These are phyloP conservation scores for Fallopia convolvulus DNA, from an alignment of 148 eudicot genomes.

Conservation along the genomic window DNA sequence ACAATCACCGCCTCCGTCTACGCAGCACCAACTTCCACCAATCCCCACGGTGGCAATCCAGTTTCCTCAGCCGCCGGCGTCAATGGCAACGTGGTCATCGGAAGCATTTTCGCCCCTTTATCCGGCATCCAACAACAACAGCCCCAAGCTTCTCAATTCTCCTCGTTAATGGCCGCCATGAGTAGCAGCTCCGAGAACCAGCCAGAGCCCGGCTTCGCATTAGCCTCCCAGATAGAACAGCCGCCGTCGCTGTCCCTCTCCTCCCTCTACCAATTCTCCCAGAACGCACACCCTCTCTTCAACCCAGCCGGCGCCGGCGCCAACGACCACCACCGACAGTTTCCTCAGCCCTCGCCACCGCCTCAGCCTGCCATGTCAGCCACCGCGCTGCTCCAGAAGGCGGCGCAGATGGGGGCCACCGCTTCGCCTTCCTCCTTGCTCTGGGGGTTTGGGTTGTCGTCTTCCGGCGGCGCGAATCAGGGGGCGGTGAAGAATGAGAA, in stretches of 20 bases:
- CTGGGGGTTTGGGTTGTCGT: conserved; percentile 39
- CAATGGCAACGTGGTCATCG: conserved; percentile 22
- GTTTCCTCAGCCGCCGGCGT: conserved; percentile 14
- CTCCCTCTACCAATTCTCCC: conserved; percentile 36
- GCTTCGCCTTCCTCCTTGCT: conserved; percentile 52
- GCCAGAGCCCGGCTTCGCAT: not conserved
- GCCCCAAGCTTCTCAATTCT: conserved; percentile 4
- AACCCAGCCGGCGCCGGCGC: conserved; percentile 13
- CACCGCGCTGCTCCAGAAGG: conserved; percentile 71
- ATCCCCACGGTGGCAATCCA: not conserved
- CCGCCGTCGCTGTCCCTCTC: conserved; percentile 65
- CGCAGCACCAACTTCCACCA: not conserved
- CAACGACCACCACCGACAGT: conserved; percentile 14
- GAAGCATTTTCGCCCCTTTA: conserved; percentile 29
- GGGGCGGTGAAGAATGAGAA: conserved; percentile 21
- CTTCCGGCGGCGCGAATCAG: conserved; percentile 12
- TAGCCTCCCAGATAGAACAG: conserved; percentile 13
- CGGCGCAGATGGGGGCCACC: conserved; percentile 61
- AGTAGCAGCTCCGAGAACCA: conserved; percentile 16
- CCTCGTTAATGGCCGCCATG: conserved; percentile 26
- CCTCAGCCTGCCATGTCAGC: conserved; percentile 56
- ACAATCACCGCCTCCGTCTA: not conserved
- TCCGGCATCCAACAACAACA: conserved; percentile 12
- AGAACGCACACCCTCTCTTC: conserved; percentile 23
- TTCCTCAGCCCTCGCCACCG: conserved; percentile 7